Base-by-base conservation (phyloP, 257 asterid species). In the Gentiana macrophylla region DNA sequence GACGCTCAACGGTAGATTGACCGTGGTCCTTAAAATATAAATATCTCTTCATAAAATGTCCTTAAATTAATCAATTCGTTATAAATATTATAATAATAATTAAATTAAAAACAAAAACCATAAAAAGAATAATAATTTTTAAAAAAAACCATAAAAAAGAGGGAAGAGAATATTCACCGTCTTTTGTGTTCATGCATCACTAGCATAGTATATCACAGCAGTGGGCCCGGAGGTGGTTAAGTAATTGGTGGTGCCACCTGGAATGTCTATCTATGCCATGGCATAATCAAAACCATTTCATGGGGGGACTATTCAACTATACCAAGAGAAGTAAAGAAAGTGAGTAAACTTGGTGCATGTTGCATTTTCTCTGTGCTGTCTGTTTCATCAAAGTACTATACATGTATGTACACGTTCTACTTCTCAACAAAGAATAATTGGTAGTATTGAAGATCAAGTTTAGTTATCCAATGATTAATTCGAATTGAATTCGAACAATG, bases 401-500 rank as follows among this genome's bases (percentile, higher is more conserved):
- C 43, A 12, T 56, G 61, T 56, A 60, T 49, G 55, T 80, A 74
- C 75, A 62, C 77, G 62, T 79, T 38, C 56, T 4, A 41, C 46
- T 41, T 41, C 9, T 24, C 24, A 24, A 24, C 24, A 24, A 24
- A 24, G 24, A 24, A 24, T 24, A 24, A 24, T 24, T 24, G 24
- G 24, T 24, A 24, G 24, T 24, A 24, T 24, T 24, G 24, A 24
- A 1, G 24, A 24, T 24, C 24, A 24, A 24, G 24, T 24, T 24
- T 24, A 24, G 24, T 24, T 24, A 24, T 24, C 24, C 24, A 24
- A 24, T 24, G 24, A 24, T 24, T 24, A 24, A 24, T 24, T 24
- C 24, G 24, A 24, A 24, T 24, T 24, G 24, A 24, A 24, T 24
- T 24, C 24, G 24, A 24, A 24, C 24, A 24, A 24, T 24, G 24